Base-by-base conservation (phyloP, 768 basidiomycete species). In the Xerocomellus amylosporus region DNA sequence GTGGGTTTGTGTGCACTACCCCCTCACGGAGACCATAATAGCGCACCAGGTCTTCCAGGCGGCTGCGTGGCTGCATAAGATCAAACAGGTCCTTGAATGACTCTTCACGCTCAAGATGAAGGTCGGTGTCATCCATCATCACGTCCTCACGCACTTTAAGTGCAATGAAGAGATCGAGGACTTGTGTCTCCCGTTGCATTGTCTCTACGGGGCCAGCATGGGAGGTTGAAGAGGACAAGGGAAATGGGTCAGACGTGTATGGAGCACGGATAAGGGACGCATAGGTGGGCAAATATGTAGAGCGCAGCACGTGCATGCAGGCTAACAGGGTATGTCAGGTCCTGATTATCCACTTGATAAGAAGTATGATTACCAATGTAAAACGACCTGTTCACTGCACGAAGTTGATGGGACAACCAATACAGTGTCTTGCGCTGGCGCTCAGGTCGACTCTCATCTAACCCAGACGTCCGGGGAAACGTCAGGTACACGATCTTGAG, bases 71-170 rank as follows among this genome's bases (percentile, higher is more conserved):
- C 71, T 93, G 87, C 59, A 75, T 78, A 49, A 87, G 78, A 58
- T 88, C 87, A 65, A 93, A 92, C 24, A 93, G 71, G 62, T 92
- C 90, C 55, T 83, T 84, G 75, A 87, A 92, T 10, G 80, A 77
- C 66, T 90, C 89, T 50, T 86, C 84, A 13, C 85, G 77, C 62
- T 86, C 86, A 44, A 90, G 80, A 60, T 93, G 88, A 22, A 92
- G 77, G 64, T 84, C 82, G 2, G 80, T 78, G 45, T 90, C 87
- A 69, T 91, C 89, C 38, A 77, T 73, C 76, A 86, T 85, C 41
- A 91, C 78, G 70, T 93, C 91, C 64, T 92, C 86, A 20, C 81
- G 83, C 49, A 88, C 86, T 70, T 88, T 88, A 63, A 93, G 79
- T 4, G 84, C 82, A 45, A 93, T 87, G 76, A 88, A 92, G 54